phyloP scores from a whole-genome alignment of 163 green algal genomes.

The Chlorella variabilis region DNA sequence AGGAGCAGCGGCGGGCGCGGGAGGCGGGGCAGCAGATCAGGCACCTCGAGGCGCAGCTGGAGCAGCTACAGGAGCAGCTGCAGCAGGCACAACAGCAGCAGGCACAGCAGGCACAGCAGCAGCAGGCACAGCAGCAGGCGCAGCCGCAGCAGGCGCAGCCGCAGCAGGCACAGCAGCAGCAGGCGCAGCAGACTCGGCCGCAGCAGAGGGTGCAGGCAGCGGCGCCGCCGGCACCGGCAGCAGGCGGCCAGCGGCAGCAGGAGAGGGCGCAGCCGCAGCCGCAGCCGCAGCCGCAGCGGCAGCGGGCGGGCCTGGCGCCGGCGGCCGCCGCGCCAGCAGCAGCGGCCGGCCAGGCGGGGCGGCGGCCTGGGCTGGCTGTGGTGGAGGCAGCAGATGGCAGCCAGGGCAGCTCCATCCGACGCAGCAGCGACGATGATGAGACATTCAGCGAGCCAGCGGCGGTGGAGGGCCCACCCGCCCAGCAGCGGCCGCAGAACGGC shows the following conservation, averaged over 20 bases:
- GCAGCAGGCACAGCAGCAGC: neutral
- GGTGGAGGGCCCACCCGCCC: neutral
- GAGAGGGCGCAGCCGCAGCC: neutral
- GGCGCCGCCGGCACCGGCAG: neutral
- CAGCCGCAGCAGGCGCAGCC: neutral
- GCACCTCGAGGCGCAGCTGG: neutral
- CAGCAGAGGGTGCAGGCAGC: neutral
- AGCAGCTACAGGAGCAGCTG: neutral
- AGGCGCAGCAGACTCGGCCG: neutral
- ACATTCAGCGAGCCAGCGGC: neutral
- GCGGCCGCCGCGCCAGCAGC: neutral
- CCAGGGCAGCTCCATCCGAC: too few species aligned
- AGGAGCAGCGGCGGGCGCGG: neutral
- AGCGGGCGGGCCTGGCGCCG: neutral
- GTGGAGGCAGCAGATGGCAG: neutral
- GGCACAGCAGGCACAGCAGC: neutral
- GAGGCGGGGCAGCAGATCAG: neutral
- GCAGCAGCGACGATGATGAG: slow-evolving; percentile 4
- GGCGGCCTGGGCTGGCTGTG: neutral
- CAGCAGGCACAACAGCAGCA: neutral
- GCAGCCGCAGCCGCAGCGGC: neutral
- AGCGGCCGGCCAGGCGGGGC: neutral
- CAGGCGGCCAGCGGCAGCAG: neutral
- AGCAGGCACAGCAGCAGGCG: neutral
- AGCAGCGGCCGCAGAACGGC: neutral